phyloP scores from a whole-genome alignment of 108 stramenopile genomes.

The Pseudonitzschia multiseries region DNA sequence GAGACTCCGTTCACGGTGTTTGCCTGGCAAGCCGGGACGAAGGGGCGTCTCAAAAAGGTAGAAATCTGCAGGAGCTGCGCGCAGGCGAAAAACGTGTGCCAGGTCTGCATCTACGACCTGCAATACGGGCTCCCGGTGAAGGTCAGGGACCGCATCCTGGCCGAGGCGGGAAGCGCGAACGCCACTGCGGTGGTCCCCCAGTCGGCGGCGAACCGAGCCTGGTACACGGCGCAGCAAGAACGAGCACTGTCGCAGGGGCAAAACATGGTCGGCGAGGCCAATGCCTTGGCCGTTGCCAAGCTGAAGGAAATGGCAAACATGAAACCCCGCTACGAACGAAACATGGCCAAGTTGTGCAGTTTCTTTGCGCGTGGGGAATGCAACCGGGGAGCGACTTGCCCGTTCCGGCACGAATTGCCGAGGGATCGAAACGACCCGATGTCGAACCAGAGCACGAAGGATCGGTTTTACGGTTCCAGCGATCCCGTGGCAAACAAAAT shows the following conservation, averaged over 20 bases:
- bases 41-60: slow-evolving; percentile 93
- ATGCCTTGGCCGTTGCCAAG: slow-evolving; percentile 69
- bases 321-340: slow-evolving; percentile 94
- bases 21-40: slow-evolving; percentile 96
- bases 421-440: slow-evolving; percentile 89
- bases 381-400: slow-evolving; percentile 91
- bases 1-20: slow-evolving; percentile 95
- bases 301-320: slow-evolving; percentile 88
- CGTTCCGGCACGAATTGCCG: slow-evolving; percentile 98
- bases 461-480: slow-evolving; percentile 92
- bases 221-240: slow-evolving; percentile 84
- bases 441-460: slow-evolving; percentile 92
- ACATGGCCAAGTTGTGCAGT: slow-evolving; percentile 93
- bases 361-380: slow-evolving; percentile 97
- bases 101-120: slow-evolving; percentile 97
- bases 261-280: slow-evolving; percentile 52
- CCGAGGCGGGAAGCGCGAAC: slow-evolving; percentile 57
- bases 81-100: slow-evolving; percentile 97
- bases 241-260: slow-evolving; percentile 69
- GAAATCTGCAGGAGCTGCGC: slow-evolving; percentile 96
- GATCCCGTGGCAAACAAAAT: slow-evolving; percentile 91
- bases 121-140: slow-evolving; percentile 95
- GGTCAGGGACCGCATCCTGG: slow-evolving; percentile 88
- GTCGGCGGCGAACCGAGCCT: slow-evolving; percentile 83
- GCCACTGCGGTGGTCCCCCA: slow-evolving; percentile 78